phyloP scores from a whole-genome alignment of 1,284 basidiomycete species.

The Rhizoctonia solani region DNA sequence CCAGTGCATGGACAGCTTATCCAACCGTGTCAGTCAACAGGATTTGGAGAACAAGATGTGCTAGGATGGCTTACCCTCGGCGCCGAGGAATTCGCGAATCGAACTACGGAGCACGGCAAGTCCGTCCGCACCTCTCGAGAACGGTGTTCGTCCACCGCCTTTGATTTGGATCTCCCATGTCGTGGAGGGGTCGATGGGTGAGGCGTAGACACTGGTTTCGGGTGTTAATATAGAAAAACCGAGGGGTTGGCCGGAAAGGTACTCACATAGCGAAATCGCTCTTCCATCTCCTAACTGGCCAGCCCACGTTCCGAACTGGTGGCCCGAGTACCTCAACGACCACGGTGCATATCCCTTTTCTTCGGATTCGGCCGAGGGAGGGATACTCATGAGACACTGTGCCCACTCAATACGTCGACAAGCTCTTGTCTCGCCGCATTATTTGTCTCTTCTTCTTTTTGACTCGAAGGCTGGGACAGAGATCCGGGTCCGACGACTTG shows the following conservation, averaged over 20 bases:
- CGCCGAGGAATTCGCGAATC: slow-evolving; percentile 87
- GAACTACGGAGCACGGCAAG: slow-evolving; percentile 91
- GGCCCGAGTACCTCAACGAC: slow-evolving; percentile 85
- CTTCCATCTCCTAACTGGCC: slow-evolving; percentile 97
- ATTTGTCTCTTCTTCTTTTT: slow-evolving; percentile 46
- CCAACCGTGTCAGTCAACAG: slow-evolving; percentile 30
- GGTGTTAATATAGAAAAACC: neutral
- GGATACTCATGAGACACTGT: slow-evolving; percentile 67
- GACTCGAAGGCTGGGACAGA: slow-evolving; percentile 47
- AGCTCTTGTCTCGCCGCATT: slow-evolving; percentile 64
- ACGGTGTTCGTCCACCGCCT: slow-evolving; percentile 92
- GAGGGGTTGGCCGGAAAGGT: neutral
- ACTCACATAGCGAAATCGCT: slow-evolving; percentile 81
- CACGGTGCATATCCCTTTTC: slow-evolving; percentile 75
- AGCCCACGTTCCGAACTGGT: slow-evolving; percentile 93
- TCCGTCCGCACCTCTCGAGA: slow-evolving; percentile 89
- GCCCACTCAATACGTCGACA: slow-evolving; percentile 78
- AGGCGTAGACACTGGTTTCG: slow-evolving; percentile 69
- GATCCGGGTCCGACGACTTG: slow-evolving; percentile 61
- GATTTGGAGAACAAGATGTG: neutral
- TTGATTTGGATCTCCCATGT: slow-evolving; percentile 90
- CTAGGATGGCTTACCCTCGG: slow-evolving; percentile 63
- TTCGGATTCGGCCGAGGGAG: slow-evolving; percentile 42
- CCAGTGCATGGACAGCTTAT: slow-evolving; percentile 82
- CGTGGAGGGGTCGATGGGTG: slow-evolving; percentile 59